Conservation (phyloP, 129 eudicot species). For the Arctium minus region DNA sequence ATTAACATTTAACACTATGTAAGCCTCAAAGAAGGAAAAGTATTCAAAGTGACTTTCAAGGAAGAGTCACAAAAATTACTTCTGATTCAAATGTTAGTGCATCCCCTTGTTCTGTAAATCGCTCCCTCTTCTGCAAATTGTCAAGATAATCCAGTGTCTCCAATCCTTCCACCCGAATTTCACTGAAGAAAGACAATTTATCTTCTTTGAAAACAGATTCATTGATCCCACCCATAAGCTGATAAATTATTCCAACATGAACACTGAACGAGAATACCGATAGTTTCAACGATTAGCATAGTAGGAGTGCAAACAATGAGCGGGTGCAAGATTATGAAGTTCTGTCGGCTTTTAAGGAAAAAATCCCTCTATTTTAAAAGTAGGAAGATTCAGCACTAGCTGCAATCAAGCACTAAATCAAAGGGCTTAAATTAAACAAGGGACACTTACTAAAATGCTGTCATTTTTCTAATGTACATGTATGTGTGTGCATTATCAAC, state of each 20-base stretch:
- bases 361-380: background rate
- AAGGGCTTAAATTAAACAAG: background rate
- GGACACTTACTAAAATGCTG: background rate
- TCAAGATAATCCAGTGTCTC: slow-evolving; percentile 82
- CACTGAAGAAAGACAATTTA: slow-evolving; percentile 39
- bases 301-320: no score
- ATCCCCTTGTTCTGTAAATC: slow-evolving; percentile 78
- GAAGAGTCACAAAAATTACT: slow-evolving; percentile 32
- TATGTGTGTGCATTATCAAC: no score
- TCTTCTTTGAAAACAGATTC: background rate
- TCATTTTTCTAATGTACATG: background rate
- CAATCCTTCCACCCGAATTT: slow-evolving; percentile 83
- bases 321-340: no score
- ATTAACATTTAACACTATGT: background rate
- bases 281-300: background rate
- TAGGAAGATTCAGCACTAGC: background rate
- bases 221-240: background rate
- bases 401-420: background rate
- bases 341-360: no score
- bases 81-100: slow-evolving; percentile 78
- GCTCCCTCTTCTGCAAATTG: slow-evolving; percentile 57
- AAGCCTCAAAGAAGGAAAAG: background rate
- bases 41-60: no score
- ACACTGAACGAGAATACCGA: background rate
- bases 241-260: background rate